Conservation (phyloP, 768 basidiomycete species). For the Lactifluus subvellereus region DNA sequence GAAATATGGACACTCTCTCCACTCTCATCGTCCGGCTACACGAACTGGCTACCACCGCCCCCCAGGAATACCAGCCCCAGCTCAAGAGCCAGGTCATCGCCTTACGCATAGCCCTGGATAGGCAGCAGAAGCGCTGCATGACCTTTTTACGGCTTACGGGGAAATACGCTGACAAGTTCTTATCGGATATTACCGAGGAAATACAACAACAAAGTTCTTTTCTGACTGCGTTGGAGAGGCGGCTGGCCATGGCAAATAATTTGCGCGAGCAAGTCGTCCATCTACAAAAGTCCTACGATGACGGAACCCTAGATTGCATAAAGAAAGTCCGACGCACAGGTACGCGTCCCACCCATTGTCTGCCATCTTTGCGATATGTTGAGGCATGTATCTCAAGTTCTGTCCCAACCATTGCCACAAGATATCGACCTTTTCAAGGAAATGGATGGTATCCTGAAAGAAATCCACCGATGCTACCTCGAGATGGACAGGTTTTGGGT, state of each 20-base stretch:
- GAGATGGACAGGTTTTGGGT: not conserved
- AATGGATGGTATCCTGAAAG: not conserved
- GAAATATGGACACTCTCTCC: not conserved
- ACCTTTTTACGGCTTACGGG: not conserved
- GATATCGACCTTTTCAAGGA: not conserved
- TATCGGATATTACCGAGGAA: not conserved
- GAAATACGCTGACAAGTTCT: not conserved
- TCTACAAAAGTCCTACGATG: not conserved
- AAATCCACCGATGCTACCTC: not conserved
- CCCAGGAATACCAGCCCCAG: not conserved
- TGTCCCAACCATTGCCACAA: not conserved
- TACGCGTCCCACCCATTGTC: not conserved
- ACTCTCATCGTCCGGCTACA: not conserved
- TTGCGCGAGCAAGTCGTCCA: not conserved
- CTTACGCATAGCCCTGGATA: not conserved
- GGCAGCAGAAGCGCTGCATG: not conserved
- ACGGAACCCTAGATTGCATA: not conserved
- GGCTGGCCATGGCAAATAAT: not conserved
- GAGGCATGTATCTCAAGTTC: not conserved
- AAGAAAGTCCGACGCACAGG: not conserved
- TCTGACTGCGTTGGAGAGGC: not conserved
- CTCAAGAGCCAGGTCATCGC: not conserved
- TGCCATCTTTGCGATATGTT: not conserved
- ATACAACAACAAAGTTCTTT: constrained; percentile 1
- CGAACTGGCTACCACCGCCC: not conserved